A percentile compares a stretch with the other conserved stretches of the same genome.
These are phyloP conservation scores for Yamadazyma epiphylla DNA, from an alignment of 1,139 yeast species.

Conservation along the genomic window DNA sequence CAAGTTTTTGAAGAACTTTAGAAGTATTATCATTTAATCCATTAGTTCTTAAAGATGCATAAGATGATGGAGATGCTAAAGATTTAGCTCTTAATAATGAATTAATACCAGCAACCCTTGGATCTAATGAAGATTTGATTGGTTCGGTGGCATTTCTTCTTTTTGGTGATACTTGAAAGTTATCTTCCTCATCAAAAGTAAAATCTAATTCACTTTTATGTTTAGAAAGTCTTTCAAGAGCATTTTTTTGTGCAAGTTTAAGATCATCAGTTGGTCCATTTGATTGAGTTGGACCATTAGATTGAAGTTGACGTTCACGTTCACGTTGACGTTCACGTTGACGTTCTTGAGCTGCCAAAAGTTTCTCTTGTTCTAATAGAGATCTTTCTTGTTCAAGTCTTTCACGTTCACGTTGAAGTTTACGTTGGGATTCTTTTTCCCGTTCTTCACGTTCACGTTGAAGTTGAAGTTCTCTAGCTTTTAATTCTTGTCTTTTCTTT, in stretches of 20 bases:
- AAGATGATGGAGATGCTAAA: constrained; percentile 26
- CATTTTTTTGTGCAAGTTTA: constrained; percentile 20
- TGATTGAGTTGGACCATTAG: too few relatives aligned
- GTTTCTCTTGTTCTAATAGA: too few relatives aligned
- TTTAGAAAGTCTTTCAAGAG: constrained; percentile 25
- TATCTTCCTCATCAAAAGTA: neutral
- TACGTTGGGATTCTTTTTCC: neutral
- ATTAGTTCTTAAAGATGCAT: constrained; percentile 18
- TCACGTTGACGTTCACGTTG: too few relatives aligned
- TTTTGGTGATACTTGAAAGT: constrained; percentile 1
- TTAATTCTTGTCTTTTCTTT: constrained; percentile 4
- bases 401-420: neutral
- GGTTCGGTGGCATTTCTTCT: constrained; percentile 22
- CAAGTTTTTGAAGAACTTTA: constrained; percentile 41
- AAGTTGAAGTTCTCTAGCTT: neutral
- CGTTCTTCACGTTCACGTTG: neutral
- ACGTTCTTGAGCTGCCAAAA: too few relatives aligned
- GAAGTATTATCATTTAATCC: constrained; percentile 26
- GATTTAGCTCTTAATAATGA: constrained; percentile 39
- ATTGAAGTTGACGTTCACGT: too few relatives aligned
- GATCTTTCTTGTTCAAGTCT: neutral
- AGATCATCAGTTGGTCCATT: too few relatives aligned
- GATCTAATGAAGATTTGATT: constrained; percentile 33
- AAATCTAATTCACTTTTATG: constrained; percentile 25
- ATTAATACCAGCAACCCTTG: constrained; percentile 21